Conservation (phyloP, 768 basidiomycete species). For the Heimioporus sp. region DNA sequence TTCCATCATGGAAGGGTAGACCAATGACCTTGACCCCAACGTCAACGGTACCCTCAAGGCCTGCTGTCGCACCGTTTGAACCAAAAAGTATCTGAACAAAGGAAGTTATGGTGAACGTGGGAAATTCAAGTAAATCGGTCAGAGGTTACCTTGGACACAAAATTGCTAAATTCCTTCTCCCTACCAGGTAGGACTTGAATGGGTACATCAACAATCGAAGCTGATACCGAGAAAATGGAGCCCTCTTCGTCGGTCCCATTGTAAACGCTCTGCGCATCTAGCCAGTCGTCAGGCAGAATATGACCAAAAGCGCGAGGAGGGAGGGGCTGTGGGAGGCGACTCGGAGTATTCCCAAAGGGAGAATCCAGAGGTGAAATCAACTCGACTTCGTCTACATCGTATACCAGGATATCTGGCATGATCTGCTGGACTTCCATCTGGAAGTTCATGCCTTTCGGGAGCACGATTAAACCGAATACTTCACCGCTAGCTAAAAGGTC, state of each 20-base stretch:
- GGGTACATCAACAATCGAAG: constrained; percentile 70
- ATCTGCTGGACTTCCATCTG: constrained; percentile 61
- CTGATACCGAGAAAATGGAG: constrained; percentile 55
- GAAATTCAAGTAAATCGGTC: background rate
- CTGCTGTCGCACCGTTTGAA: constrained; percentile 62
- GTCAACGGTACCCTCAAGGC: constrained; percentile 61
- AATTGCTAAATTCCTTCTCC: constrained; percentile 70
- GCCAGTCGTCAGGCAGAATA: constrained; percentile 70
- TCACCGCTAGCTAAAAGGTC: constrained; percentile 67
- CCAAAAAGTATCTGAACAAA: constrained; percentile 63
- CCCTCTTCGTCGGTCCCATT: constrained; percentile 48
- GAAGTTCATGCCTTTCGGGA: constrained; percentile 69
- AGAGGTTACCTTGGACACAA: constrained; percentile 65
- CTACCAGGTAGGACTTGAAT: constrained; percentile 77
- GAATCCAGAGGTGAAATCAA: background rate
- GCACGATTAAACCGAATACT: constrained; percentile 60
- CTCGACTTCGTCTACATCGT: constrained; percentile 64
- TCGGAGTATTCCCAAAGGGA: constrained; percentile 35
- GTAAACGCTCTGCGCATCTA: constrained; percentile 44
- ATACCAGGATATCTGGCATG: constrained; percentile 75
- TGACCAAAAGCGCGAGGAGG: constrained; percentile 75
- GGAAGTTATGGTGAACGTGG: constrained; percentile 1
- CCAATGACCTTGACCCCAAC: constrained; percentile 61
- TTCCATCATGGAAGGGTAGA: constrained; percentile 47
- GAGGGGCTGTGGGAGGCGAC: constrained; percentile 60